Percentiles rank a stretch among this genome's conserved stretches.
These are phyloP conservation scores for Kregervanrija pseudodelftensis DNA, from an alignment of 805 yeast genomes.

Conservation along the genomic window DNA sequence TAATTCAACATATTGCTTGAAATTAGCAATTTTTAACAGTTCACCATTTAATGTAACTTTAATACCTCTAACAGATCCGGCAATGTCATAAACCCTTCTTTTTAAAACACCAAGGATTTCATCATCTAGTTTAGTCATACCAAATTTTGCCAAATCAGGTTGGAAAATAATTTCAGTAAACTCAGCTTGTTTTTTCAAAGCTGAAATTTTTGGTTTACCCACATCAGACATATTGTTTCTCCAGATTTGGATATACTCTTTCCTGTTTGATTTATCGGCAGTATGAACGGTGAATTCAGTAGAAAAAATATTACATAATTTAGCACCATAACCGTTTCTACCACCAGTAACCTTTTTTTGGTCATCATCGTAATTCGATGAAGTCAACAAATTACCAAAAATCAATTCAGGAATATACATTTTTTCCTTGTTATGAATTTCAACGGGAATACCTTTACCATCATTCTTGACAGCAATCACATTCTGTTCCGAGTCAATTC, in stretches of 20 bases:
- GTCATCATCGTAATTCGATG: conserved; percentile 93
- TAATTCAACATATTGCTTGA: conserved; percentile 84
- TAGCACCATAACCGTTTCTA: conserved; percentile 97
- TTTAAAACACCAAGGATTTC: conserved; percentile 79
- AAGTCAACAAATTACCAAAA: conserved; percentile 89
- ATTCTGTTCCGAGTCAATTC: conserved; percentile 67
- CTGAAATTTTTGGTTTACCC: conserved; percentile 65
- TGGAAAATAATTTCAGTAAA: conserved; percentile 82
- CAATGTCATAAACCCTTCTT: conserved; percentile 91
- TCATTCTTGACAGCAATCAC: conserved; percentile 79
- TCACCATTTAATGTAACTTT: conserved; percentile 73
- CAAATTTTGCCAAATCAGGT: conserved; percentile 81
- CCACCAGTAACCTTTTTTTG: conserved; percentile 97
- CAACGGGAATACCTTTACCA: conserved; percentile 93
- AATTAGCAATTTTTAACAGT: conserved; percentile 59
- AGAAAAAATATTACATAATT: conserved; percentile 91
- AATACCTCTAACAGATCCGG: conserved; percentile 86
- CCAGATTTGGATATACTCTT: conserved; percentile 79
- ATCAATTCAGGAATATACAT: conserved; percentile 94
- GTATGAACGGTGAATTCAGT: conserved; percentile 83
- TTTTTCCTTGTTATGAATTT: conserved; percentile 84
- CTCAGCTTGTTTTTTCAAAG: conserved; percentile 54
- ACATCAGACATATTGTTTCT: conserved; percentile 74
- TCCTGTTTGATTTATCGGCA: conserved; percentile 61
- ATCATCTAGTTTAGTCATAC: conserved; percentile 77